Conservation (phyloP, 306 rosid genomes). For the Cicer yamashitae region DNA sequence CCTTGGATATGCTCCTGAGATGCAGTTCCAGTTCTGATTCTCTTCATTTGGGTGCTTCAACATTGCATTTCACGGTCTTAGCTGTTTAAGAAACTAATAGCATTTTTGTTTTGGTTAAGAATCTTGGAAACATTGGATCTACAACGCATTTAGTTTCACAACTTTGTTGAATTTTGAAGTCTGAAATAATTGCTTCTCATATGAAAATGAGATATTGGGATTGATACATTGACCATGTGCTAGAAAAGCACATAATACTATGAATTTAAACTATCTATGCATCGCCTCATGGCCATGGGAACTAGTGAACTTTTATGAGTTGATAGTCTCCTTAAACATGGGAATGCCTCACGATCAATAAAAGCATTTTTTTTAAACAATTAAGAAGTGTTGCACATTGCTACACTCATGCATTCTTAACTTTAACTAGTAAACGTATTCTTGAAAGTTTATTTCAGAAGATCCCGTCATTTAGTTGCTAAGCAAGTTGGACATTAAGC, state of each 20-base stretch:
- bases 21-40: constrained; percentile 91
- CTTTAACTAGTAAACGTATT: no score
- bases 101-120: constrained; percentile 25
- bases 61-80: constrained; percentile 37
- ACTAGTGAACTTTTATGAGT: background rate
- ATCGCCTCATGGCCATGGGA: background rate
- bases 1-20: constrained; percentile 72
- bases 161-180: constrained; percentile 32
- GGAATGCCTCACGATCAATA: background rate
- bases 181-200: constrained; percentile 47
- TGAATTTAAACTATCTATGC: background rate
- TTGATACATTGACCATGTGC: constrained; percentile 14
- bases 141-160: constrained; percentile 27
- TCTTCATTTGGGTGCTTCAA: constrained; percentile 24
- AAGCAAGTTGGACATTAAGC: no score
- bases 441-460: no score
- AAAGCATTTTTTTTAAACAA: background rate
- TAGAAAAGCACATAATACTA: background rate
- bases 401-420: background rate
- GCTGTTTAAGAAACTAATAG: constrained; percentile 3
- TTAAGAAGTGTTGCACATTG: background rate
- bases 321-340: background rate
- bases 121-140: constrained; percentile 27
- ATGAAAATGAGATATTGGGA: constrained; percentile 35
- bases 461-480: no score